Conservation (phyloP, 73 alveolate species). For the Stentor roeselii region DNA sequence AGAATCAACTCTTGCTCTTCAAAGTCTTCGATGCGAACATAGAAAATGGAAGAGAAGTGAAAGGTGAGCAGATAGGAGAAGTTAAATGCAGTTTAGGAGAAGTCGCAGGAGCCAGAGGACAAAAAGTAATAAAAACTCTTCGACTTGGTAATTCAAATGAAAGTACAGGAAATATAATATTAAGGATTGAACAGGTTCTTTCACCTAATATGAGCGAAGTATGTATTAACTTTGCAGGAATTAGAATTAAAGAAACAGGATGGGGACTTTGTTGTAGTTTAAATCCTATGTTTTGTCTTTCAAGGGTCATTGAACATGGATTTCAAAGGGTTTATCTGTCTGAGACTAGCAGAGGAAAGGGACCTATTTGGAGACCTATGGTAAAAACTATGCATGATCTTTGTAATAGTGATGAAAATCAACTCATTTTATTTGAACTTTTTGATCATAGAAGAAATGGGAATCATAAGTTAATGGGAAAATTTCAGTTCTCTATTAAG, state of each 20-base stretch:
- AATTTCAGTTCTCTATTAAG: slow-evolving; percentile 28
- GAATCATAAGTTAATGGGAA: slow-evolving; percentile 40
- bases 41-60: slow-evolving; percentile 24
- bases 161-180: slow-evolving; percentile 34
- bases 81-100: slow-evolving; percentile 39
- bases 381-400: slow-evolving; percentile 27
- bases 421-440: slow-evolving; percentile 45
- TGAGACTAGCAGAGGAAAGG: slow-evolving; percentile 25
- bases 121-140: slow-evolving; percentile 21
- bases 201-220: not conserved
- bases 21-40: slow-evolving; percentile 32
- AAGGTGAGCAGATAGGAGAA: slow-evolving; percentile 33
- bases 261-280: not conserved
- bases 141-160: not conserved
- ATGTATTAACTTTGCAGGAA: slow-evolving; percentile 9
- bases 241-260: not conserved
- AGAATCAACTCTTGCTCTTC: slow-evolving; percentile 35
- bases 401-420: slow-evolving; percentile 42
- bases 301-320: not conserved
- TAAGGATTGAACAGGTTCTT: slow-evolving; percentile 32
- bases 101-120: slow-evolving; percentile 39
- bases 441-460: slow-evolving; percentile 52
- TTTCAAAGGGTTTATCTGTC: slow-evolving; percentile 30
- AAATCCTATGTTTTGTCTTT: not conserved
- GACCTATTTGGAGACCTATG: slow-evolving; percentile 31